Base-by-base conservation (phyloP, 257 asterid species). In the Hygrophila difformis region DNA sequence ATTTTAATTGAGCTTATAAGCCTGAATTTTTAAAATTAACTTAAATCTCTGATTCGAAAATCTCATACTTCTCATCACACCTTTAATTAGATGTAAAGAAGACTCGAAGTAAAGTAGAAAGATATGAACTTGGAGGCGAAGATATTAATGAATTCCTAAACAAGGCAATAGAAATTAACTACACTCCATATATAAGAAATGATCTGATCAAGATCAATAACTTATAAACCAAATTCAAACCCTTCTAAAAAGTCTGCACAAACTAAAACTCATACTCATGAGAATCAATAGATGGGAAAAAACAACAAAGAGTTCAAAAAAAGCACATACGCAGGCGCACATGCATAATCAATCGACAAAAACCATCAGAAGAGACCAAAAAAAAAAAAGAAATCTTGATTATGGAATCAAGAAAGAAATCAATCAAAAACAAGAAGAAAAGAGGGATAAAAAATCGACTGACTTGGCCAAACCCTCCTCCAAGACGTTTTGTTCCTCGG, bases 391-490 rank as follows among this genome's bases (percentile, higher is more conserved):
- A 16, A 26, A 41, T 13, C 8, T 45, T 44, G 14, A 47, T 2
- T 20, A 19, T 21, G 4, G 31, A 13, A 6, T 36, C 10, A 1
- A 51, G 15, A 36, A 45, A 36, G 7, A 11, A 17, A 33, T 17
- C n/a, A n/a, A n/a, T n/a, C n/a, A n/a, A n/a, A n/a, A n/a, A 29
- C 1, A 3, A 9, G 13, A 19, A 5, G 12, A 3, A 31, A 5
- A 21, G 20, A 18, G 37, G 37, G 37, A 22, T 2, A 61, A 1
- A 8, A 41, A 44, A 37, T 11, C 1, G 1, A 54, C 87, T 73
- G 15, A 87, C 97, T 76, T 47, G 41, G 58, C 55, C 63, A 84
- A 60, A 19, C 86, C 87, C 20, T 81, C 88, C 18, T 87, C 97
- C 51, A 87, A 47, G 0, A 63, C 41, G 12, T 71, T 56, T 53